These are phyloP conservation scores for Suaeda aralocaspica DNA, from an alignment of 148 eudicot genomes.

Conservation along the genomic window DNA sequence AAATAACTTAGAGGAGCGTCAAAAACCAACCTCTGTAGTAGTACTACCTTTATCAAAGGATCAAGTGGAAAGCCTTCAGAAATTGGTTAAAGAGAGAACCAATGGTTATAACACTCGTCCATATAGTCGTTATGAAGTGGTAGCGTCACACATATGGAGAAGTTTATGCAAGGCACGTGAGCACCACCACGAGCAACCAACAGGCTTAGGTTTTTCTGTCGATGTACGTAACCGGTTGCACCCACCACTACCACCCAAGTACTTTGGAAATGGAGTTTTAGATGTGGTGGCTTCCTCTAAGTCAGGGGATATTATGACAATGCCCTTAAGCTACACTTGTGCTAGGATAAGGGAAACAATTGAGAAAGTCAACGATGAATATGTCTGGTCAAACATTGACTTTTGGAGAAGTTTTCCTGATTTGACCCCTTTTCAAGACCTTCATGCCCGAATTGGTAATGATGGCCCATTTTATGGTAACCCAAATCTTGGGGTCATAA, in stretches of 20 bases:
- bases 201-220: constrained; percentile 27
- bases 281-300: constrained; percentile 27
- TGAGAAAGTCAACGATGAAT: constrained; percentile 30
- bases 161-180: constrained; percentile 38
- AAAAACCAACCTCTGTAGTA: constrained; percentile 24
- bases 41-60: constrained; percentile 20
- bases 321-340: constrained; percentile 27
- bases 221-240: constrained; percentile 29
- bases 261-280: constrained; percentile 37
- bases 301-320: constrained; percentile 22
- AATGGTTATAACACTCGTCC: neutral
- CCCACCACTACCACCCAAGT: constrained; percentile 34
- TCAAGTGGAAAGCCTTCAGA: constrained; percentile 29
- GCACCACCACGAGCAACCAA: constrained; percentile 20
- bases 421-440: constrained; percentile 21
- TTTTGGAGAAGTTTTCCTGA: constrained; percentile 23
- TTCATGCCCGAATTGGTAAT: constrained; percentile 7
- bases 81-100: constrained; percentile 12
- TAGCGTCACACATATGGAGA: constrained; percentile 39
- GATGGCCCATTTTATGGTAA: constrained; percentile 28
- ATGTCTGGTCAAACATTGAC: constrained; percentile 33
- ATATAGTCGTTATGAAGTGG: constrained; percentile 34
- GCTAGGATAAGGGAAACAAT: constrained; percentile 31
- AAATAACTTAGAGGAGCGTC: constrained; percentile 23
- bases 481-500: constrained; percentile 39